Conservation (phyloP, 192 early-diverging fungal species). For the Mortierella hygrophila region DNA sequence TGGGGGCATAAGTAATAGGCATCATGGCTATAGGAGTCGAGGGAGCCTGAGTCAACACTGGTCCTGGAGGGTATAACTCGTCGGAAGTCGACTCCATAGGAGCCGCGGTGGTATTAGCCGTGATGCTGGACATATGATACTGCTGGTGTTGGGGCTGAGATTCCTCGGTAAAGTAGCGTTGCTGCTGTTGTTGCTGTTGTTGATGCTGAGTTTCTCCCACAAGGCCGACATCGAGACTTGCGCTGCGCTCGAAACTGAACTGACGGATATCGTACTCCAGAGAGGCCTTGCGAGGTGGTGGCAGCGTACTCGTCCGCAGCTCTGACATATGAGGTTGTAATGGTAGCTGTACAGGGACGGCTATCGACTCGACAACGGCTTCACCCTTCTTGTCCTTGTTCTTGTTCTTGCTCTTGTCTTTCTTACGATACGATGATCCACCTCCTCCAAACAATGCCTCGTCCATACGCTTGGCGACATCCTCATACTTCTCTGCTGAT, state of each 20-base stretch:
- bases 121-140: background rate
- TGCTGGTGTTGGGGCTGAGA: background rate
- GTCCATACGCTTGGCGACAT: conserved; percentile 45
- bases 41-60: background rate
- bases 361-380: background rate
- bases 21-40: conserved; percentile 4
- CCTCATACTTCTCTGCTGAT: conserved; percentile 19
- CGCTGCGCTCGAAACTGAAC: background rate
- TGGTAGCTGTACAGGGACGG: background rate
- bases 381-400: conserved; percentile 13
- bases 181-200: background rate
- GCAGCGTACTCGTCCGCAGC: background rate
- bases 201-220: background rate
- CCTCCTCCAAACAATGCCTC: conserved; percentile 48
- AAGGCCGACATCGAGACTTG: conserved; percentile 1
- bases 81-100: background rate
- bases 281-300: conserved; percentile 17
- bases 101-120: background rate
- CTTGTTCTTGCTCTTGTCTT: conserved; percentile 22
- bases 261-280: conserved; percentile 17
- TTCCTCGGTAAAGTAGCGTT: background rate
- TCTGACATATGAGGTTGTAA: background rate
- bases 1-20: conserved; percentile 28
- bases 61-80: background rate
- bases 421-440: conserved; percentile 1